Conservation (phyloP, 2,329 filamentous ascomycete species). For the Venturia carpophila region DNA sequence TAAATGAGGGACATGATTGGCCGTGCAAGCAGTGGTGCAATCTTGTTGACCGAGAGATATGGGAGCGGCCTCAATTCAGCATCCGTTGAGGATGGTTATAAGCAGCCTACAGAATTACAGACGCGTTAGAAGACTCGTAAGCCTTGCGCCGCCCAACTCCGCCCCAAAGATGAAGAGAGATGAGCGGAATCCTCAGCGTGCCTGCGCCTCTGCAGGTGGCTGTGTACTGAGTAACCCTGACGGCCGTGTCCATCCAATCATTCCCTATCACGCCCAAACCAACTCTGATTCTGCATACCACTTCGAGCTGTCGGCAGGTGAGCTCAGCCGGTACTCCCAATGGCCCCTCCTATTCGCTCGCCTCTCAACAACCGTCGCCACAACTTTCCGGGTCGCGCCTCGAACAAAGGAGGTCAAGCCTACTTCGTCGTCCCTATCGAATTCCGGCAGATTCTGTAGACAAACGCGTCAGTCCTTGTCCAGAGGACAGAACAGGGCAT, state of each 20-base stretch:
- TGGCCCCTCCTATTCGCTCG: neutral
- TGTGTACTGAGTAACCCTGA: neutral
- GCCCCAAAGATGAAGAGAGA: neutral
- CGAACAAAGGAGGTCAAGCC: neutral
- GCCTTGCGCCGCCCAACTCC: neutral
- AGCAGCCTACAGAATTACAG: neutral
- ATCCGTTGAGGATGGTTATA: neutral
- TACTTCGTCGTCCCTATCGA: neutral
- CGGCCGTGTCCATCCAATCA: neutral
- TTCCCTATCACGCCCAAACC: conserved; percentile 3
- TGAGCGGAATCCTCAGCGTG: neutral
- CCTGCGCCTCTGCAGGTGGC: neutral
- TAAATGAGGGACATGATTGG: neutral
- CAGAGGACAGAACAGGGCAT: neutral
- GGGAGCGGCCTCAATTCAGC: conserved; percentile 3
- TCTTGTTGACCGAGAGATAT: neutral
- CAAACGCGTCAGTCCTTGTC: neutral
- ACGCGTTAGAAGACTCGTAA: neutral
- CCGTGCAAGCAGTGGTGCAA: neutral
- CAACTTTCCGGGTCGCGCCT: neutral
- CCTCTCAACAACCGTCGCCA: neutral
- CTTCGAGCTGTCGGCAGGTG: neutral
- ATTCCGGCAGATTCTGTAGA: neutral
- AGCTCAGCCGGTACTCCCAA: neutral
- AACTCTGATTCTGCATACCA: neutral